Percentiles rank a stretch among this genome's conserved stretches.
Evolutionary conservation across 2,329 filamentous ascomycete species (phyloP).

Genomic region (Microthyrium microscopicum): DNA sequence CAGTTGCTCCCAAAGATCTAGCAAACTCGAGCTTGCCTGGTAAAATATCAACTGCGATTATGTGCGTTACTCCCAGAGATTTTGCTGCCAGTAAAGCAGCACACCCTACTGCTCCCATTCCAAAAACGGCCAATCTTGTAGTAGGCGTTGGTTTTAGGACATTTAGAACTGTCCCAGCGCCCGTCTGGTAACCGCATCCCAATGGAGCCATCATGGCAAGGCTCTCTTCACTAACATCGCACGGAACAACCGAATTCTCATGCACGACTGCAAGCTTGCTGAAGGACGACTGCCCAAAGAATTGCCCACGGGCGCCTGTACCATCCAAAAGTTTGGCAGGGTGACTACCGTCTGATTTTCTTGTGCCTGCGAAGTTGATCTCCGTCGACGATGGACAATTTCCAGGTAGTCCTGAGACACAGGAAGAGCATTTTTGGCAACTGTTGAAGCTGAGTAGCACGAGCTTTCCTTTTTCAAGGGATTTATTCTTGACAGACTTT

Average conservation of each 20-base stretch:
- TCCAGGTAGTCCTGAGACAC: slow-evolving; percentile 1
- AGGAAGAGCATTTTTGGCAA: slow-evolving; percentile 4
- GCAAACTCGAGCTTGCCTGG: slow-evolving; percentile 26
- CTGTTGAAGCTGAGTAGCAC: slow-evolving; percentile 5
- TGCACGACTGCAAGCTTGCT: slow-evolving; percentile 8
- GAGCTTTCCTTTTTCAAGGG: background rate
- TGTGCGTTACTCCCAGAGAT: slow-evolving; percentile 14
- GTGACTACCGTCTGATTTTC: slow-evolving; percentile 3
- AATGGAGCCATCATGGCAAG: slow-evolving; percentile 20
- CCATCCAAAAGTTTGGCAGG: background rate
- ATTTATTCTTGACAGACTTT: slow-evolving; percentile 4
- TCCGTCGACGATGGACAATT: slow-evolving; percentile 5
- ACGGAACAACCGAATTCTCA: slow-evolving; percentile 6
- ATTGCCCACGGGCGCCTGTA: slow-evolving; percentile 8
- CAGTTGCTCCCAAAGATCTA: slow-evolving; percentile 27
- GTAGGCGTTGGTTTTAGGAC: slow-evolving; percentile 14
- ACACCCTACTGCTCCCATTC: slow-evolving; percentile 25
- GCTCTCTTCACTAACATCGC: slow-evolving; percentile 10
- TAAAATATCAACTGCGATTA: slow-evolving; percentile 32
- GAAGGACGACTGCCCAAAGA: slow-evolving; percentile 12
- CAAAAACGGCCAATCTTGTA: slow-evolving; percentile 21
- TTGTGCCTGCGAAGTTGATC: slow-evolving; percentile 5
- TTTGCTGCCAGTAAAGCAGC: slow-evolving; percentile 24
- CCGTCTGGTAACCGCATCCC: slow-evolving; percentile 28
- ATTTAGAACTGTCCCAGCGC: slow-evolving; percentile 26